Conservation (phyloP, 1,284 basidiomycete species). For the Sporisorium graminicola region DNA sequence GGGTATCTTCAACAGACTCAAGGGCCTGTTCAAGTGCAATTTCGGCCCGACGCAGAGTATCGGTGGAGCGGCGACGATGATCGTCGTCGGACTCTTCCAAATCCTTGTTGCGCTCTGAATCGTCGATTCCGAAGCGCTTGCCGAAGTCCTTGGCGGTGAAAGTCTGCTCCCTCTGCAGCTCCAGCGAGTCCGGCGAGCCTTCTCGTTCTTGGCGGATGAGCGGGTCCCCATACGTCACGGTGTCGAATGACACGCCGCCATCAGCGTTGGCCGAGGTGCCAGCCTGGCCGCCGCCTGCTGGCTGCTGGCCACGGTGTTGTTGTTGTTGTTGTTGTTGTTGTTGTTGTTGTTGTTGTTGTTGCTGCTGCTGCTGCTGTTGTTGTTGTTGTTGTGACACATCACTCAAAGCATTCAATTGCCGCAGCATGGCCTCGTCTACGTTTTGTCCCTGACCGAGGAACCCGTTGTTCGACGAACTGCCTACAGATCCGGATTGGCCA, state of each 20-base stretch:
- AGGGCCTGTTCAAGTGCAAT: slow-evolving; percentile 40
- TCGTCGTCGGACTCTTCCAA: slow-evolving; percentile 38
- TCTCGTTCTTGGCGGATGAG: slow-evolving; percentile 32
- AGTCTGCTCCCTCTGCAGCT: slow-evolving; percentile 45
- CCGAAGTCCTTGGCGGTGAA: slow-evolving; percentile 49
- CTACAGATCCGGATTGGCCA: neutral
- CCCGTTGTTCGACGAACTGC: neutral
- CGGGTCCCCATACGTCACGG: slow-evolving; percentile 36
- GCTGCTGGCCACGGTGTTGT: slow-evolving; percentile 6
- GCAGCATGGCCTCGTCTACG: slow-evolving; percentile 20
- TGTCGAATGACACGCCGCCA: slow-evolving; percentile 34
- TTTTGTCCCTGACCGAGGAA: slow-evolving; percentile 7
- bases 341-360: no score
- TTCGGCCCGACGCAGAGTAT: slow-evolving; percentile 44
- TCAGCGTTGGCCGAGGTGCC: slow-evolving; percentile 6
- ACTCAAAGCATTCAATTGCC: slow-evolving; percentile 16
- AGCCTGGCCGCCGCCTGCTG: neutral
- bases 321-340: no score
- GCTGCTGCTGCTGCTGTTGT: slow-evolving; percentile 18
- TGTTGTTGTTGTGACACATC: slow-evolving; percentile 14
- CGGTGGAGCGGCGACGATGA: slow-evolving; percentile 50
- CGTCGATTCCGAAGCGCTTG: slow-evolving; percentile 11
- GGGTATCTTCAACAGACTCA: slow-evolving; percentile 48
- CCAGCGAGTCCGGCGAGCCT: slow-evolving; percentile 42
- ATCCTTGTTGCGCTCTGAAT: slow-evolving; percentile 14